A percentile compares a stretch with the other conserved stretches of the same genome.
These are phyloP conservation scores for Dissophora globulifera DNA, from an alignment of 192 early-diverging fungal genomes.

Conservation along the genomic window DNA sequence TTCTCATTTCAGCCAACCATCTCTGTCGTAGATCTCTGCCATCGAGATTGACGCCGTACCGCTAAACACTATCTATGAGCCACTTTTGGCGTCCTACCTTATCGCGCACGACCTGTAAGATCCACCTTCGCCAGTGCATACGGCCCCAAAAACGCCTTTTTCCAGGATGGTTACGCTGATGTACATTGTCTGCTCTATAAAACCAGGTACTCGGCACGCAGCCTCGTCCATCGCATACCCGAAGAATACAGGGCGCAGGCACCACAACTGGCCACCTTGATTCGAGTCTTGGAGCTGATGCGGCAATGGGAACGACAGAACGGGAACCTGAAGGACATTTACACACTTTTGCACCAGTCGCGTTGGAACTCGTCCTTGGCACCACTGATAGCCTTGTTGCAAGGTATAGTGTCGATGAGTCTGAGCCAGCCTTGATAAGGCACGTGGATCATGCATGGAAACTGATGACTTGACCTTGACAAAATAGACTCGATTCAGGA, in stretches of 20 bases:
- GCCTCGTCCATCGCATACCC: constrained; percentile 31
- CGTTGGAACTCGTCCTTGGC: constrained; percentile 42
- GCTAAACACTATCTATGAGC: constrained; percentile 45
- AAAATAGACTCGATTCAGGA: constrained; percentile 46
- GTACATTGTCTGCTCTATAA: too few relatives aligned
- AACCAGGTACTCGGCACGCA: constrained; percentile 34
- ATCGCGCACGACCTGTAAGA: constrained; percentile 48
- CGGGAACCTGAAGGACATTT: constrained; percentile 42
- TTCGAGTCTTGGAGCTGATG: constrained; percentile 36
- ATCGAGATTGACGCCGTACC: constrained; percentile 48
- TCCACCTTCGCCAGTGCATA: too few relatives aligned
- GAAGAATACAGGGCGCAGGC: constrained; percentile 26
- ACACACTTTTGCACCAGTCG: constrained; percentile 32
- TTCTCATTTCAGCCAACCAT: too few relatives aligned
- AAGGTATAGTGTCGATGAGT: constrained; percentile 15
- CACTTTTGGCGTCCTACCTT: constrained; percentile 37
- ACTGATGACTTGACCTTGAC: neutral
- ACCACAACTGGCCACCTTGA: constrained; percentile 24
- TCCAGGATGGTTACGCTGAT: too few relatives aligned
- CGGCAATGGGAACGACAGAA: constrained; percentile 47
- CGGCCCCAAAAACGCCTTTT: too few relatives aligned
- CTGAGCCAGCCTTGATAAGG: neutral
- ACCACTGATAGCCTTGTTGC: constrained; percentile 32
- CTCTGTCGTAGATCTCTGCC: constrained; percentile 28
- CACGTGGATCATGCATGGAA: neutral